Percentiles rank a stretch among this genome's conserved stretches.
Conservation (phyloP, 352 stramenopile species). For the Pythium pectinolyticum region DNA sequence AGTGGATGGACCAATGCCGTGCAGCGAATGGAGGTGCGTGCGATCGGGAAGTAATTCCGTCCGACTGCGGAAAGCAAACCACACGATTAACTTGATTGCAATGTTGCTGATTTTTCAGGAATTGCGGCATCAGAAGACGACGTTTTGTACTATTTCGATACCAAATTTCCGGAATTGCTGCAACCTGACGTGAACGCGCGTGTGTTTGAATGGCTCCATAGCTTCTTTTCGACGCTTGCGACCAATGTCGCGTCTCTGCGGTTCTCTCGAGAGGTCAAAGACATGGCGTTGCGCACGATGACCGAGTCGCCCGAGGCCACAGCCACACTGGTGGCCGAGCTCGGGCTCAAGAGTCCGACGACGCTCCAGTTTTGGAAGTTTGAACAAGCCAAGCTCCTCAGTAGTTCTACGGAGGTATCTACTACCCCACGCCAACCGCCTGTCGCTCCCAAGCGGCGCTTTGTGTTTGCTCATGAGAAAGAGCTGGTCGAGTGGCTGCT, state of each 20-base stretch:
- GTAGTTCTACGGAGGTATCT: slow-evolving; percentile 1
- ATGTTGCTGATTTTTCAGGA: background rate
- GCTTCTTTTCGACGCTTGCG: slow-evolving; percentile 38
- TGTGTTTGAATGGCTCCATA: slow-evolving; percentile 59
- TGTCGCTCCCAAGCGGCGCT: slow-evolving; percentile 12
- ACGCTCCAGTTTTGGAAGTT: slow-evolving; percentile 69
- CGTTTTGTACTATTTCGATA: slow-evolving; percentile 68
- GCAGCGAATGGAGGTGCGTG: slow-evolving; percentile 28
- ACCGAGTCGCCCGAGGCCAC: slow-evolving; percentile 18
- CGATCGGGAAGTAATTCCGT: no score
- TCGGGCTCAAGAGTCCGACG: slow-evolving; percentile 53
- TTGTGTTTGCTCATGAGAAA: slow-evolving; percentile 33
- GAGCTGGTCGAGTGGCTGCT: slow-evolving; percentile 61
- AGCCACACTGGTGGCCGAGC: slow-evolving; percentile 37
- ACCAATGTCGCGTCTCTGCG: slow-evolving; percentile 30
- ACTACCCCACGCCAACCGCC: background rate
- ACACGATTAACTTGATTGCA: background rate
- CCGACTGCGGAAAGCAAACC: no score
- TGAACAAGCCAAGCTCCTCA: slow-evolving; percentile 34
- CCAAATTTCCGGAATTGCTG: slow-evolving; percentile 55
- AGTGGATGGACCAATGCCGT: slow-evolving; percentile 48
- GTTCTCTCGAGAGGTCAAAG: slow-evolving; percentile 23
- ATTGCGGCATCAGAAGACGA: slow-evolving; percentile 44
- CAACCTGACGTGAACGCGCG: slow-evolving; percentile 37
- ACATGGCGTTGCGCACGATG: slow-evolving; percentile 30